A percentile compares a stretch with the other conserved stretches of the same genome.
These are phyloP conservation scores for Kalanchoe fedtschenkoi DNA, from an alignment of 164 flowering plant genomes.

Conservation along the genomic window DNA sequence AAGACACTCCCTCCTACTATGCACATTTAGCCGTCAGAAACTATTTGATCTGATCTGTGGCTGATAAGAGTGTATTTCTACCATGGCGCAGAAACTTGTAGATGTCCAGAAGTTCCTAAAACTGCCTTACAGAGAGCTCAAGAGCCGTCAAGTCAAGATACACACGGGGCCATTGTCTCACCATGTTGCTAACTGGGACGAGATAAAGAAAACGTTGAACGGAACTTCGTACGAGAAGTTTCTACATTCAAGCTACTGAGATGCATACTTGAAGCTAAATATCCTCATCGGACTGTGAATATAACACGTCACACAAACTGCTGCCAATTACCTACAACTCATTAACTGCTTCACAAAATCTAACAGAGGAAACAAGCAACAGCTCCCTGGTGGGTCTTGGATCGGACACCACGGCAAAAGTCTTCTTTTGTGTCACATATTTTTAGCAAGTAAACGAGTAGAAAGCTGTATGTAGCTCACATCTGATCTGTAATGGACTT, in stretches of 20 bases:
- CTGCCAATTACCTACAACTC: too few relatives aligned
- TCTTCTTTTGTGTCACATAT: not conserved
- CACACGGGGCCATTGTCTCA: constrained; percentile 28
- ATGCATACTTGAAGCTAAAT: not conserved
- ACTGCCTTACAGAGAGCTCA: constrained; percentile 27
- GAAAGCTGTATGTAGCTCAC: not conserved
- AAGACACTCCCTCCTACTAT: not conserved
- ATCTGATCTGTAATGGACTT: too few relatives aligned
- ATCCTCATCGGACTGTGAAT: too few relatives aligned
- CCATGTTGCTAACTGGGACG: constrained; percentile 35
- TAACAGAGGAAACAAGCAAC: not conserved
- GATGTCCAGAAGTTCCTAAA: constrained; percentile 51
- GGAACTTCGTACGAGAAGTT: constrained; percentile 32
- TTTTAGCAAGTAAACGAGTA: not conserved
- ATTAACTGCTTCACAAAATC: too few relatives aligned
- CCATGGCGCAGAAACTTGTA: constrained; percentile 39
- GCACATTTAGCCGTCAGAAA: not conserved
- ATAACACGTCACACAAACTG: too few relatives aligned
- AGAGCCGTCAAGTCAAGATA: constrained; percentile 44
- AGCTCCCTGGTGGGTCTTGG: not conserved
- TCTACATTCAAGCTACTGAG: constrained; percentile 23
- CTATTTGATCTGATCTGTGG: not conserved
- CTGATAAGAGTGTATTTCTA: not conserved
- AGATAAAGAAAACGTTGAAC: constrained; percentile 19
- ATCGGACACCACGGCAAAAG: not conserved